Conservation (phyloP, 345 rosid species). For the Adansonia digitata region DNA sequence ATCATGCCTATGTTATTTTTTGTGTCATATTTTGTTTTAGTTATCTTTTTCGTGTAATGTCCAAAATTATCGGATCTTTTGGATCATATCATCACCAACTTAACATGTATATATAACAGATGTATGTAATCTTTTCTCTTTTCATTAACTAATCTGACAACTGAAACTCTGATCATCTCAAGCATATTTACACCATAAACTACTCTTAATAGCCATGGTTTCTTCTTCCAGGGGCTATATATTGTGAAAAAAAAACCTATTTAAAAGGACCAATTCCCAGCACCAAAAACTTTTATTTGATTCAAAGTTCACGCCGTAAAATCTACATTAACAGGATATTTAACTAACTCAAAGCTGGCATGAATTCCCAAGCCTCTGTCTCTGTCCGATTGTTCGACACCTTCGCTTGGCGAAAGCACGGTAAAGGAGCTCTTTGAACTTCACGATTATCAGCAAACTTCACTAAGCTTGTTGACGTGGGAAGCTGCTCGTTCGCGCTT, state of each 20-base stretch:
- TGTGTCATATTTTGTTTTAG: no score
- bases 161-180: not conserved
- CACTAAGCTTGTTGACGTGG: constrained; percentile 68
- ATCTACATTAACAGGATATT: not conserved
- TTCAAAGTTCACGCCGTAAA: not conserved
- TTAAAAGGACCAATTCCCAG: constrained; percentile 12
- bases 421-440: constrained; percentile 60
- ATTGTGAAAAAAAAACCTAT: not conserved
- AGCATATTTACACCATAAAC: not conserved
- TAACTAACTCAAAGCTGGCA: constrained; percentile 79
- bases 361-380: constrained; percentile 91
- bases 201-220: not conserved
- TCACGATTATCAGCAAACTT: constrained; percentile 74
- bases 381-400: constrained; percentile 61
- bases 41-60: no score
- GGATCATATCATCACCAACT: not conserved
- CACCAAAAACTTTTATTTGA: constrained; percentile 19
- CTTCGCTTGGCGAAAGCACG: constrained; percentile 72
- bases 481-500: constrained; percentile 88
- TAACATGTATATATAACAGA: no score
- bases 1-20: no score
- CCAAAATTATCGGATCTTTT: not conserved
- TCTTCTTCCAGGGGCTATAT: not conserved
- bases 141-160: not conserved
- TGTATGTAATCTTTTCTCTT: not conserved